These are phyloP conservation scores for Phaffomyces antillensis DNA, from an alignment of 805 yeast genomes.

Conservation along the genomic window DNA sequence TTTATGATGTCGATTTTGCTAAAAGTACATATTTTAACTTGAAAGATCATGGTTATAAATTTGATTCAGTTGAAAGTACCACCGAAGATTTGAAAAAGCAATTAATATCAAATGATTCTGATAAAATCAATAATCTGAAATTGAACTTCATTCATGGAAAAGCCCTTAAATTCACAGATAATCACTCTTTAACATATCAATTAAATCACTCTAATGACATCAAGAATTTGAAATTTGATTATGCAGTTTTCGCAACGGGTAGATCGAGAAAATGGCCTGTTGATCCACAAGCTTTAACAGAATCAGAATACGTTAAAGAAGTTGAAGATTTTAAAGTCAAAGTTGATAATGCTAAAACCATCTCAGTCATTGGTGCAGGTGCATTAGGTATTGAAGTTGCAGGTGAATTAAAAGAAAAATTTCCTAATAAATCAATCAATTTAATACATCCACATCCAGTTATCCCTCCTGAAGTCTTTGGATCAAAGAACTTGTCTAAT, in stretches of 20 bases:
- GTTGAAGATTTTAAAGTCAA: slow-evolving; percentile 29
- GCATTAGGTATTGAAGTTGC: slow-evolving; percentile 46
- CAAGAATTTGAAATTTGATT: slow-evolving; percentile 33
- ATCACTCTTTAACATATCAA: slow-evolving; percentile 12
- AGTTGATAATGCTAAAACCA: slow-evolving; percentile 29
- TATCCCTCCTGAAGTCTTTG: slow-evolving; percentile 33
- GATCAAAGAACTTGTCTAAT: slow-evolving; percentile 17
- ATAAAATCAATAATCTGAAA: slow-evolving; percentile 4
- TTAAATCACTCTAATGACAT: slow-evolving; percentile 16
- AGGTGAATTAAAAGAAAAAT: slow-evolving; percentile 36
- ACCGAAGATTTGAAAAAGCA: slow-evolving; percentile 21
- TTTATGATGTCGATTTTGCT: slow-evolving; percentile 32
- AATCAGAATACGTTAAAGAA: slow-evolving; percentile 32
- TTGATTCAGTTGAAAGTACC: slow-evolving; percentile 29
- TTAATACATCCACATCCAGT: slow-evolving; percentile 35
- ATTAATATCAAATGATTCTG: neutral
- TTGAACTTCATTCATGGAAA: slow-evolving; percentile 19
- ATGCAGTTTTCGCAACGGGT: slow-evolving; percentile 43
- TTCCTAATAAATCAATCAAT: slow-evolving; percentile 30
- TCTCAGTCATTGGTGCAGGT: slow-evolving; percentile 47
- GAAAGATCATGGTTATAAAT: slow-evolving; percentile 18
- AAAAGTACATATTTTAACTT: slow-evolving; percentile 25
- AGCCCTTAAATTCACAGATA: slow-evolving; percentile 17
- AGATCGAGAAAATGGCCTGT: slow-evolving; percentile 48
- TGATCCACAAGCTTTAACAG: slow-evolving; percentile 38